phyloP scores from a whole-genome alignment of 257 asterid genomes.

The Ligustrum vulgare region DNA sequence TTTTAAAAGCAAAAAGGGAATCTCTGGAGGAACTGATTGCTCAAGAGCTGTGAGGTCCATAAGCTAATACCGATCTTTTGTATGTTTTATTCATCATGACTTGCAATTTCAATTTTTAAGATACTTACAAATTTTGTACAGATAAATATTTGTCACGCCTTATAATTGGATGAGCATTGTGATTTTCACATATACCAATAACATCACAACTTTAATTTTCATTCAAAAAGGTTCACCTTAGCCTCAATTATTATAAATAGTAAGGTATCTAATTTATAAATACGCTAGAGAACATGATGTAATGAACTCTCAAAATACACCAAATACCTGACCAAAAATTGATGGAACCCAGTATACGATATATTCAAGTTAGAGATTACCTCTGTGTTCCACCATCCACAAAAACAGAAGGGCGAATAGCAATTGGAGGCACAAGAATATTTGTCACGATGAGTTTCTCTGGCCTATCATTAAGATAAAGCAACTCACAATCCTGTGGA shows the following conservation, averaged over 20 bases:
- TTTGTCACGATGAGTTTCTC: slow-evolving; percentile 76
- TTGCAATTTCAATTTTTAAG: neutral
- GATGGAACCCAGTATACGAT: neutral
- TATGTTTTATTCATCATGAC: neutral
- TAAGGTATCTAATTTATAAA: neutral
- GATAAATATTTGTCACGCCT: neutral
- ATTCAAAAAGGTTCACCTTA: neutral
- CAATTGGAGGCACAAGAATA: slow-evolving; percentile 84
- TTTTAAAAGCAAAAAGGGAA: slow-evolving; percentile 5
- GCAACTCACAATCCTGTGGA: slow-evolving; percentile 86
- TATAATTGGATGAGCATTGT: neutral
- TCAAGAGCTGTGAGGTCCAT: neutral
- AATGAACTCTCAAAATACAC: neutral
- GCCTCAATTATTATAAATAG: neutral
- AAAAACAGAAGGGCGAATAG: slow-evolving; percentile 94
- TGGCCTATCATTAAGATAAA: slow-evolving; percentile 77
- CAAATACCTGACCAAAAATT: neutral
- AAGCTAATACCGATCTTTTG: neutral
- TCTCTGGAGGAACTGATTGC: slow-evolving; percentile 1
- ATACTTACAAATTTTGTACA: neutral
- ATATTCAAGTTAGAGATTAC: slow-evolving; percentile 32
- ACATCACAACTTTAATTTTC: neutral
- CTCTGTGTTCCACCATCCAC: slow-evolving; percentile 86
- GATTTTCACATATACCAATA: neutral
- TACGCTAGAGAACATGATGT: neutral